Evolutionary conservation across 352 stramenopile species (phyloP).

Genomic region (Detonula confervacea): DNA sequence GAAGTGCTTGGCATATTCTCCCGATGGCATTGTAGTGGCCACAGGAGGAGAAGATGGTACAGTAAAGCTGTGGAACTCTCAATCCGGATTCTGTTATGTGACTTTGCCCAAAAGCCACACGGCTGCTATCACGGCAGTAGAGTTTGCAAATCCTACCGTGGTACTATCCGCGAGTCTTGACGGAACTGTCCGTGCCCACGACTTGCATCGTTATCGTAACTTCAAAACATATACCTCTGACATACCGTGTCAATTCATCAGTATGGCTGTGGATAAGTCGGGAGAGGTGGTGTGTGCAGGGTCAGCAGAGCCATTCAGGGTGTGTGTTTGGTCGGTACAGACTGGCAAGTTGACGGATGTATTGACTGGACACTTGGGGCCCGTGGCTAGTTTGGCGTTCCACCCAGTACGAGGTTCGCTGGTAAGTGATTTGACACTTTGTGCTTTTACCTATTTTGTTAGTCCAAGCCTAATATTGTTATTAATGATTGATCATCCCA

Average conservation of each 20-base stretch:
- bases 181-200: constrained; percentile 97
- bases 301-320: constrained; percentile 95
- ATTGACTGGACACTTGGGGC: constrained; percentile 96
- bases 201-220: constrained; percentile 98
- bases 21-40: constrained; percentile 94
- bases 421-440: too few species aligned
- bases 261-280: constrained; percentile 95
- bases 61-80: constrained; percentile 97
- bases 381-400: constrained; percentile 94
- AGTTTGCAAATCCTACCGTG: constrained; percentile 89
- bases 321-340: constrained; percentile 98
- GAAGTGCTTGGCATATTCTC: constrained; percentile 95
- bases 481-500: neutral
- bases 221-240: constrained; percentile 98
- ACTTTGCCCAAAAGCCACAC: constrained; percentile 96
- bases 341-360: constrained; percentile 96
- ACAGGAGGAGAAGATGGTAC: constrained; percentile 99
- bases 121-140: constrained; percentile 94
- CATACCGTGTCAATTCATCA: constrained; percentile 97
- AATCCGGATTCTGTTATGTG: constrained; percentile 98
- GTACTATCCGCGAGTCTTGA: constrained; percentile 97
- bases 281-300: constrained; percentile 95
- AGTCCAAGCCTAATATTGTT: too few species aligned
- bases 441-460: neutral
- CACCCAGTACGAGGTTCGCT: constrained; percentile 86